These are phyloP conservation scores for Trichosporon coremiiforme DNA, from an alignment of 1,284 basidiomycete species.

Conservation along the genomic window DNA sequence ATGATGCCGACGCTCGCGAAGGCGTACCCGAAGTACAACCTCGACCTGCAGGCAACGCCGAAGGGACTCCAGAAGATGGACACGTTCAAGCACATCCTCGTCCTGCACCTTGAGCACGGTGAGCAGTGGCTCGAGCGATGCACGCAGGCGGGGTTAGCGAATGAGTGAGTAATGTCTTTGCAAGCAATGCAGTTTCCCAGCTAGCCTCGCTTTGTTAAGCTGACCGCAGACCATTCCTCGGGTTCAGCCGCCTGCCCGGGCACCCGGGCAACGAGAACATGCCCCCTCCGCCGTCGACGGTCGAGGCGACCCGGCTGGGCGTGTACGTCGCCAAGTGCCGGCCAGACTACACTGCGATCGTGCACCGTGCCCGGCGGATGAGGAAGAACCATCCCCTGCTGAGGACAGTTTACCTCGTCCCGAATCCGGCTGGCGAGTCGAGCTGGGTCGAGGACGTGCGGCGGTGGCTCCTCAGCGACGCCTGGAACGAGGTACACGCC, in stretches of 20 bases:
- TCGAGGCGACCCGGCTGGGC: conserved; percentile 46
- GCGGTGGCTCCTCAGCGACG: conserved; percentile 53
- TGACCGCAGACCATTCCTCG: conserved; percentile 47
- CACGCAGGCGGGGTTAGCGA: conserved; percentile 37
- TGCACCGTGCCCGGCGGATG: conserved; percentile 53
- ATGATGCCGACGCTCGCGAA: conserved; percentile 43
- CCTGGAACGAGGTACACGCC: conserved; percentile 62
- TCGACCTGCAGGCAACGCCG: conserved; percentile 32
- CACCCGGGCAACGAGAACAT: conserved; percentile 56
- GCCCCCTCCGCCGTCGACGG: conserved; percentile 49
- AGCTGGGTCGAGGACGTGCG: conserved; percentile 47
- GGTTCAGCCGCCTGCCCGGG: conserved; percentile 52
- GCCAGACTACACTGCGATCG: conserved; percentile 50
- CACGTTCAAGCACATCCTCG: conserved; percentile 52
- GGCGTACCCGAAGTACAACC: conserved; percentile 37
- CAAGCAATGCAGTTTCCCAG: too few species aligned
- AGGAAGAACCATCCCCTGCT: conserved; percentile 54
- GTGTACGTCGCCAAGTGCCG: conserved; percentile 54
- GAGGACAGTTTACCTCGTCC: conserved; percentile 52
- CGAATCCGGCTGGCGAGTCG: conserved; percentile 43
- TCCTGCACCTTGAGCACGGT: conserved; percentile 48
- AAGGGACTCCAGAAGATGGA: conserved; percentile 26
- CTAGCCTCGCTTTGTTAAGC: neutral
- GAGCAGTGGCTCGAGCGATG: conserved; percentile 43
- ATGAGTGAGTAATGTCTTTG: conserved; percentile 41